Base-by-base conservation (phyloP, 495 filamentous ascomycete species). In the Aspergillus nidulans region DNA sequence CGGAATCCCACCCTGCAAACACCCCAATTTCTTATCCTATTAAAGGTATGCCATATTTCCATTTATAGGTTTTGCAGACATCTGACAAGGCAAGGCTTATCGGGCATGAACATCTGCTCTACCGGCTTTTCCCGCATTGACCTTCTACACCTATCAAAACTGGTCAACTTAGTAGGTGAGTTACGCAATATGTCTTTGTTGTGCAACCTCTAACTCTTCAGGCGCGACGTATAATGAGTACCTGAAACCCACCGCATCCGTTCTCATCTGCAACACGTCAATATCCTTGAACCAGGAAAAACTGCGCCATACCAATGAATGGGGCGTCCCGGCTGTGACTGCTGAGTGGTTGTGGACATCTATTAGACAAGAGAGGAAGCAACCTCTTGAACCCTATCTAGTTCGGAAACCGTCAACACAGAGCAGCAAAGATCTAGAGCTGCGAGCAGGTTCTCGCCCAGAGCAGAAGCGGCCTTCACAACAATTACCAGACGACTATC, bases 91-190 rank as follows among this genome's bases (percentile, higher is more conserved):
- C 2, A 43, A 70, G 88, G 78, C 10, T 92, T 96, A 57, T 58
- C 78, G 12, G 75, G 67, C 1, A 68, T 96, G 58, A 79, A 75
- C 34, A 82, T 97, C 39, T 89, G 84, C 66, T 89, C 90, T 1
- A 91, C 91, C 8, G 88, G 82, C 10, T 95, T 98, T 64, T 79
- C 81, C 16, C 85, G 86, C n/a, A 84, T 95, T 28, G 89, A 96
- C 60, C 74, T 96, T 18, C 74, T 92, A 42, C 95, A 97, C 63
- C 73, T 94, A 34, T 83, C 85, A 34, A 91, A 89, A 69, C 70
- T 86, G 15, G 77, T 95, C 21, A 71, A 75, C 21, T 75, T 96
- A 43, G 80, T 96, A 63, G 91, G 91, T 79, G 62, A 54, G 73
- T 23, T 8, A 24, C 15, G 21, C 18, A 56, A 38, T 47, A 26